Conservation (phyloP, 2,329 filamentous ascomycete species). For the Penicillium decumbens region DNA sequence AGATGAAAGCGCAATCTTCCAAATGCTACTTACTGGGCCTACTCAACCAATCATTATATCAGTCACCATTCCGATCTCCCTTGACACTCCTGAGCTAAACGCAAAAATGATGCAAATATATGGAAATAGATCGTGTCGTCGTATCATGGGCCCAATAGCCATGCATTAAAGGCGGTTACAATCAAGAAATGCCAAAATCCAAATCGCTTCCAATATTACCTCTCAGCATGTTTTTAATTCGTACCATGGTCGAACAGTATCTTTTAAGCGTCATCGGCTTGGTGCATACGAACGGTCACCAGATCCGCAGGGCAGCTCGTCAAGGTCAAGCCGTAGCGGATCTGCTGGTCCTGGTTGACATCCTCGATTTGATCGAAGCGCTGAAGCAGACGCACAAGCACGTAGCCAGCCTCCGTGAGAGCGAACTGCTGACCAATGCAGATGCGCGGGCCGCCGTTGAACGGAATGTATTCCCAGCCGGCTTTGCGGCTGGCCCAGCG, state of each 20-base stretch:
- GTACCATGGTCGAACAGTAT: neutral
- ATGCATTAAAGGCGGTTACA: neutral
- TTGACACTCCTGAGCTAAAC: neutral
- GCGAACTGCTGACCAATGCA: conserved; percentile 80
- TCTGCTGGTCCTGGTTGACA: conserved; percentile 15
- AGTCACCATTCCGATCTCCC: too few species aligned
- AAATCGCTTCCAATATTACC: neutral
- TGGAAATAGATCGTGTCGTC: neutral
- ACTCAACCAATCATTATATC: too few species aligned
- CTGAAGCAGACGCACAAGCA: conserved; percentile 68
- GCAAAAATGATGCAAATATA: neutral
- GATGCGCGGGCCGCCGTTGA: conserved; percentile 69
- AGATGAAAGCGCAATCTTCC: too few species aligned
- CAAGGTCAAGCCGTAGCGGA: conserved; percentile 23
- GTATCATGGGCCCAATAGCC: neutral
- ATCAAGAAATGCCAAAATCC: neutral
- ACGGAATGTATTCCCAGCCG: conserved; percentile 68
- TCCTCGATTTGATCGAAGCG: conserved; percentile 59
- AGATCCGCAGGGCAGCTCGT: conserved; percentile 27
- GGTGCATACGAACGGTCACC: conserved; percentile 31
- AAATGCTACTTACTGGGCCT: too few species aligned
- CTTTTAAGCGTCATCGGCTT: conserved; percentile 19
- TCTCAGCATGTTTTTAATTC: neutral
- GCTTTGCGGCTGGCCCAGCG: conserved; percentile 63
- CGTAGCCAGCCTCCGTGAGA: conserved; percentile 64